Evolutionary conservation across 106 monocot genomes (phyloP).

Genomic region (Agapanthus africanus): DNA sequence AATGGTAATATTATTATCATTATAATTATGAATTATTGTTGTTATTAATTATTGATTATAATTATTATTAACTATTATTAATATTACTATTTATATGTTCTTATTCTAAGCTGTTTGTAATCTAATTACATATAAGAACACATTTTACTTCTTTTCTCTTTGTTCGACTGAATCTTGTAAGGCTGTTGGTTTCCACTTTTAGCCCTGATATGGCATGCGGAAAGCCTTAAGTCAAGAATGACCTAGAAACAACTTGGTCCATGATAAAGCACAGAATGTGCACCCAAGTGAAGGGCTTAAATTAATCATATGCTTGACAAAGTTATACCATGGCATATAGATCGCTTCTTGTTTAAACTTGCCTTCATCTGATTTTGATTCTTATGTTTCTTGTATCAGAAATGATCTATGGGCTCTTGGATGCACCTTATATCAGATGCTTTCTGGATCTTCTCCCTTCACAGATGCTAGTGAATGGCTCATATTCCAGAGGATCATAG

Average conservation of each 20-base stretch:
- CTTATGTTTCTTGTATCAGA: slow-evolving; percentile 38
- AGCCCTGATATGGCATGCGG: not conserved
- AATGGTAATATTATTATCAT: no score
- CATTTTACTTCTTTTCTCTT: no score
- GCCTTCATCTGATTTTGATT: slow-evolving; percentile 3
- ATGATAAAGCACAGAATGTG: not conserved
- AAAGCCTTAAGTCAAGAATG: not conserved
- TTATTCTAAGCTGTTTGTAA: no score
- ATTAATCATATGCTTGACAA: not conserved
- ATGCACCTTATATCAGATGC: slow-evolving; percentile 98
- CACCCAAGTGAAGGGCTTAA: not conserved
- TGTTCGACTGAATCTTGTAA: no score
- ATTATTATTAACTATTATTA: no score
- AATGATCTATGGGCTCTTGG: slow-evolving; percentile 98
- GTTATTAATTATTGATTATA: no score
- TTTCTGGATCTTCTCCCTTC: slow-evolving; percentile 90
- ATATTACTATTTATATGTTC: no score
- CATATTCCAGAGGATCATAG: slow-evolving; percentile 91
- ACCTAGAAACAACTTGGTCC: not conserved
- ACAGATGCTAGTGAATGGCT: slow-evolving; percentile 97
- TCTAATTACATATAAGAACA: no score
- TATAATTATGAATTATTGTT: no score
- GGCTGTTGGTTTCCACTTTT: not conserved
- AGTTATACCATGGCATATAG: not conserved
- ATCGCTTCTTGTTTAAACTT: not conserved